Percentiles rank a stretch among this genome's conserved stretches.
Conservation (phyloP, 108 stramenopile genomes). For the Cyclostephanos invisitatus region DNA sequence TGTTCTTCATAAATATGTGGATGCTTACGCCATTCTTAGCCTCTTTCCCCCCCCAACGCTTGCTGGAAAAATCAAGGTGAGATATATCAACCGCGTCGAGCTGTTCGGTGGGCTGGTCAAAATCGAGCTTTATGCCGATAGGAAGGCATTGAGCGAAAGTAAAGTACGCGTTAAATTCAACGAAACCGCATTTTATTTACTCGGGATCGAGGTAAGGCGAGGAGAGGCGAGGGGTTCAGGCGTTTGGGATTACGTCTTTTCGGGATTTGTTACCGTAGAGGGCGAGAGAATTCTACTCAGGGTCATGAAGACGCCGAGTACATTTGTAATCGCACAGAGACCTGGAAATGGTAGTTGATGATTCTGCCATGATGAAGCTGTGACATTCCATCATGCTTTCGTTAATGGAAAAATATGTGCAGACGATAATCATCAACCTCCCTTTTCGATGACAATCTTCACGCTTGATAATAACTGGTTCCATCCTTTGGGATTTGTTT, state of each 20-base stretch:
- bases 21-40: too few relatives aligned
- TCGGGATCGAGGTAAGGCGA: constrained; percentile 30
- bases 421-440: not conserved
- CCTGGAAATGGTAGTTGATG: constrained; percentile 3
- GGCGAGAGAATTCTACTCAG: constrained; percentile 27
- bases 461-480: constrained; percentile 32
- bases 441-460: constrained; percentile 25
- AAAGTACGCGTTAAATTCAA: constrained; percentile 44
- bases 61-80: too few relatives aligned
- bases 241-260: constrained; percentile 39
- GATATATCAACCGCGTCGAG: constrained; percentile 42
- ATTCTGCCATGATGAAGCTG: too few relatives aligned
- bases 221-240: constrained; percentile 42
- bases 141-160: constrained; percentile 33
- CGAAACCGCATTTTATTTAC: constrained; percentile 27
- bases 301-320: constrained; percentile 44
- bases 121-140: constrained; percentile 34
- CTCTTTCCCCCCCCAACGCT: too few relatives aligned
- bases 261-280: constrained; percentile 14
- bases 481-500: constrained; percentile 46
- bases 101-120: constrained; percentile 32
- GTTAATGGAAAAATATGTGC: too few relatives aligned
- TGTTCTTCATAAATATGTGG: too few relatives aligned
- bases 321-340: constrained; percentile 37
- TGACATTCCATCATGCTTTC: too few relatives aligned